phyloP scores from a whole-genome alignment of 1,284 basidiomycete species.

The Puccinia horiana region DNA sequence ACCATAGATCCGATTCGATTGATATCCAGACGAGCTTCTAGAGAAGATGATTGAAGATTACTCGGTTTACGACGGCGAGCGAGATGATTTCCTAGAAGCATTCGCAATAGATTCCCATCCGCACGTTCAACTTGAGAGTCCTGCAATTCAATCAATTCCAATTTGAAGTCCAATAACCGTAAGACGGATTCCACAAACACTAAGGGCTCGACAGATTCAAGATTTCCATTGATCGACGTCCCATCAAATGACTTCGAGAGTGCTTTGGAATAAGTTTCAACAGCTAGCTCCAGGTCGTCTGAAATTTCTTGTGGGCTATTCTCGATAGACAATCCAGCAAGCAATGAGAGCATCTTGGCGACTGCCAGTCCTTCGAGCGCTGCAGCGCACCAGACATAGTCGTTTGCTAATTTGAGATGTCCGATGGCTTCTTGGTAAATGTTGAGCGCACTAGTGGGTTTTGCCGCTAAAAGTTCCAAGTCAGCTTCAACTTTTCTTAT shows the following conservation, averaged over 20 bases:
- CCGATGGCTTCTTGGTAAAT: slow-evolving; percentile 30
- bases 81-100: slow-evolving; percentile 14
- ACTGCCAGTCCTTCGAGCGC: slow-evolving; percentile 32
- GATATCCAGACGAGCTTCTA: not conserved
- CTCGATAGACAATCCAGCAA: not conserved
- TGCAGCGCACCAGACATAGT: slow-evolving; percentile 43
- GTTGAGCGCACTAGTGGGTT: slow-evolving; percentile 21
- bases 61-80: not conserved
- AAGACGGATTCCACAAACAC: slow-evolving; percentile 34
- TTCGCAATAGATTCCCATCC: slow-evolving; percentile 2
- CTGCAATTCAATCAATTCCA: not conserved
- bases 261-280: slow-evolving; percentile 36
- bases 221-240: not conserved
- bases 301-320: slow-evolving; percentile 33
- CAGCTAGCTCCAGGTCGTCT: slow-evolving; percentile 25
- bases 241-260: slow-evolving; percentile 12
- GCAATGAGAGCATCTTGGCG: slow-evolving; percentile 17
- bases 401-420: not conserved
- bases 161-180: slow-evolving; percentile 23
- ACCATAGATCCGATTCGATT: slow-evolving; percentile 30
- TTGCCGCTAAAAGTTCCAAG: slow-evolving; percentile 25
- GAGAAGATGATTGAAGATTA: not conserved
- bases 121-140: not conserved
- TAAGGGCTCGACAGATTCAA: slow-evolving; percentile 25
- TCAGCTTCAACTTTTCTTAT: slow-evolving; percentile 44